Evolutionary conservation across 768 basidiomycete species (phyloP), one percentile per base, ranked within the genome.

Genomic region (Lentinus brumalis): DNA sequence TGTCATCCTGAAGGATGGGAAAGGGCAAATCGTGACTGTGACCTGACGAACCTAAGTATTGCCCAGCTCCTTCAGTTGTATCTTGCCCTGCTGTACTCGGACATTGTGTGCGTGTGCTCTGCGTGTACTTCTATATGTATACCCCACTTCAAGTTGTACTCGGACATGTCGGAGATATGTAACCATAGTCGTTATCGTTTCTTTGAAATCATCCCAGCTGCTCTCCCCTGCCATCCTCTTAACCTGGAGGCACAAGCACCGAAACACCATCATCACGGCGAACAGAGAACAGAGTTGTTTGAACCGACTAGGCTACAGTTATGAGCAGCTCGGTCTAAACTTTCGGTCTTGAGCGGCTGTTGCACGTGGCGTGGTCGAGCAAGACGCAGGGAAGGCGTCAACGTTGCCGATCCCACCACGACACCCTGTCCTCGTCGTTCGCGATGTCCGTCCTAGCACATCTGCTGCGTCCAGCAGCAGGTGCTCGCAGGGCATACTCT

Each of bases 1-100:
- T 12, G 94, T 97, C 30, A 90, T 98, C 55, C 77, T 98, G 62
- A 91, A 93, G 73, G 94, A 98, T 71, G 94, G 93, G 8, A 84
- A 85, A 73, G 95, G 95, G 0, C 89, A 95, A 60, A 88, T 95
- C 61, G 91, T 97, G 31, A 94, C 87, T 32, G 90, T 96, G 32
- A 96, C 95, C 40, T 93, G 59, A 70, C 8, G 9, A n/a, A 5
- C 21, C 21, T 18, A n/a, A n/a, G n/a, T n/a, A 9, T 6, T 47
- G 46, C 26, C 46, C 21, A 9, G 21, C 26, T 11, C 26, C 18
- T 47, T 26, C 21, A 47, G 21, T 47, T 4, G 10, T 26, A 26
- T 26, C 7, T 21, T 38, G 21, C 21, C 21, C 21, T 26, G 21
- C 21, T 26, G n/a, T n/a, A 30, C 18, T n/a, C 50, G 53, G 56